Percentiles rank a stretch among this genome's conserved stretches.
Conservation (phyloP, 2,329 filamentous ascomycete genomes). For the Cercospora sesami region DNA sequence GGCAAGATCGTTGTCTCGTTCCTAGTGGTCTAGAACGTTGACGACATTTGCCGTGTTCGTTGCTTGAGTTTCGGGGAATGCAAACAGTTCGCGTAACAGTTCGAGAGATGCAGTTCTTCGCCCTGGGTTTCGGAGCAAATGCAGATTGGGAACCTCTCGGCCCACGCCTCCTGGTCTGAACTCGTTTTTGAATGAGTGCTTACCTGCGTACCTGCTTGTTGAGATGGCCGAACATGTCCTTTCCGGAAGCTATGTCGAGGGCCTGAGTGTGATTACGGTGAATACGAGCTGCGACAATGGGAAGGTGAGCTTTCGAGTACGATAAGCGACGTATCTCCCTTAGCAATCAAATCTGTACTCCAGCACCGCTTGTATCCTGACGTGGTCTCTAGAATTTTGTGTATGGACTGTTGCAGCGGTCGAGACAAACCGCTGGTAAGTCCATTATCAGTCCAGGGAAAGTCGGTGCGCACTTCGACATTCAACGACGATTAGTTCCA, state of each 20-base stretch:
- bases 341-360: too few relatives aligned
- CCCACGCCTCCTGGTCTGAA: neutral
- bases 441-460: neutral
- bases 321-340: too few relatives aligned
- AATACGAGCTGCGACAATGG: too few relatives aligned
- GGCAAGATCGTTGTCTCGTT: neutral
- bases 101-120: neutral
- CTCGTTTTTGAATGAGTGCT: neutral
- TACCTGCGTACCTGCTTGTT: neutral
- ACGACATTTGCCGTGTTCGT: neutral
- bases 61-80: neutral
- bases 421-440: neutral
- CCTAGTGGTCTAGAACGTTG: neutral
- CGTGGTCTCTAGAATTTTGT: neutral
- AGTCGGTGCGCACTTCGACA: neutral
- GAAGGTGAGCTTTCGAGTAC: too few relatives aligned
- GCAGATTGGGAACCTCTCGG: too few relatives aligned
- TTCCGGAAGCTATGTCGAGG: neutral
- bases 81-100: neutral
- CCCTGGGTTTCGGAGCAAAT: neutral
- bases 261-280: neutral
- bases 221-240: neutral
- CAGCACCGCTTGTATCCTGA: too few relatives aligned
- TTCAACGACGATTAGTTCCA: neutral
- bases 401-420: neutral